phyloP scores from a whole-genome alignment of 179 eudicot genomes.

The Monotropa hypopitys region DNA sequence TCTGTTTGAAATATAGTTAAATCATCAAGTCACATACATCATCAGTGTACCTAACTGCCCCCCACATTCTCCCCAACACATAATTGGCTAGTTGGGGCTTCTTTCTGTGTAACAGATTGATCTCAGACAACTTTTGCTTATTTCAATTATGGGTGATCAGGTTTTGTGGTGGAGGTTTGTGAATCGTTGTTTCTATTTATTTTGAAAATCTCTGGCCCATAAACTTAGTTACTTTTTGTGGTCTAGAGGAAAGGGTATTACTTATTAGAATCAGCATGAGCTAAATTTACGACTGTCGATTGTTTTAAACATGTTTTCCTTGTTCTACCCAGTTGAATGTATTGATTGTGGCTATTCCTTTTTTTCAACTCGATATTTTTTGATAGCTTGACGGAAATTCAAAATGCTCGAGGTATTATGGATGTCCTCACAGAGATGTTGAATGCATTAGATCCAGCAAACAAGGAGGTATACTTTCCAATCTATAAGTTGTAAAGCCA shows the following conservation, averaged over 20 bases:
- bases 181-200: not conserved
- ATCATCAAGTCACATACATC: not conserved
- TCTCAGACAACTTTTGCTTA: not conserved
- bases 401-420: slow-evolving; percentile 90
- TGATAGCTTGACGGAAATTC: slow-evolving; percentile 77
- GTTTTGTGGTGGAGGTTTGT: not conserved
- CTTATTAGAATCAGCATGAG: not conserved
- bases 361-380: not conserved
- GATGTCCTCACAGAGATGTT: slow-evolving; percentile 91
- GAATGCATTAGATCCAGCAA: slow-evolving; percentile 71
- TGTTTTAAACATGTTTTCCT: not conserved
- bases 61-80: not conserved
- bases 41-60: not conserved
- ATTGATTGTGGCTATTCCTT: not conserved
- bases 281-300: not conserved
- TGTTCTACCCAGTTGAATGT: not conserved
- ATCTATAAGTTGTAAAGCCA: not conserved
- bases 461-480: slow-evolving; percentile 61
- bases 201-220: not conserved
- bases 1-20: slow-evolving; percentile 1
- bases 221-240: not conserved
- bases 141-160: not conserved
- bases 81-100: not conserved
- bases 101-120: not conserved
- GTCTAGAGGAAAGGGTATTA: not conserved